Base-by-base conservation (phyloP, 495 filamentous ascomycete species). In the Hyphodiscus hymeniophilus region DNA sequence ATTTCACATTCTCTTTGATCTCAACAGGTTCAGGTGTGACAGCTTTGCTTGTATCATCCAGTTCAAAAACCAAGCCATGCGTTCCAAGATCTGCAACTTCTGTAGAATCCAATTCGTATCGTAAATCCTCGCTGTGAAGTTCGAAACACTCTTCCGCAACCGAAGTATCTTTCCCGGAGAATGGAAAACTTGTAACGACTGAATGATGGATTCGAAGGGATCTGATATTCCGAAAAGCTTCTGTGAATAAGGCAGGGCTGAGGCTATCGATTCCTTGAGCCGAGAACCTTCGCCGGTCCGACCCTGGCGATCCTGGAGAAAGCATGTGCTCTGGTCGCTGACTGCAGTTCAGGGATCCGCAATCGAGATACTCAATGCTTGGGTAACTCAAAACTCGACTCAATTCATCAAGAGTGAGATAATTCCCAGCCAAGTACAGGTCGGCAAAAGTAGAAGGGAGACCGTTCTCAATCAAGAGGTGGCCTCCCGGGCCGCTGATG, bases 121-220 rank as follows among this genome's bases (percentile, higher is more conserved):
- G 13, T 3, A 54, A 26, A 23, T 54, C 51, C 15, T 54, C 51
- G 22, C 46, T 46, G 13, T 54, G 51, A 1, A 54, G 30, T 31
- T 54, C 51, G 45, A 54, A 54, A 16, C 51, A 54, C 17, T 65
- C 58, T 4, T 56, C 59, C 26, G 48, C 41, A 7, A 55, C 43
- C 1, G 60, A 44, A 23, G 45, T 44, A 22, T 55, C 42, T 13
- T 66, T 61, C 32, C 60, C 67, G n/a, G 52, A 42, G 7, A 67
- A 69, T 1, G 66, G 62, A 38, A 73, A 63, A 26, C 71, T 60
- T 1, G 79, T 82, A 31, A 80, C 59, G 15, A 82, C 54, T 7
- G 66, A 65, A 63, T 81, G 75, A 56, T 82, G 70, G 7, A 77
- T 68, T 28, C 80, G 66, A 10, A 84, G 52, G 47, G 73, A 79